Evolutionary conservation across 768 basidiomycete genomes (phyloP).

Genomic region (Hortiboletus flavorubellus): DNA sequence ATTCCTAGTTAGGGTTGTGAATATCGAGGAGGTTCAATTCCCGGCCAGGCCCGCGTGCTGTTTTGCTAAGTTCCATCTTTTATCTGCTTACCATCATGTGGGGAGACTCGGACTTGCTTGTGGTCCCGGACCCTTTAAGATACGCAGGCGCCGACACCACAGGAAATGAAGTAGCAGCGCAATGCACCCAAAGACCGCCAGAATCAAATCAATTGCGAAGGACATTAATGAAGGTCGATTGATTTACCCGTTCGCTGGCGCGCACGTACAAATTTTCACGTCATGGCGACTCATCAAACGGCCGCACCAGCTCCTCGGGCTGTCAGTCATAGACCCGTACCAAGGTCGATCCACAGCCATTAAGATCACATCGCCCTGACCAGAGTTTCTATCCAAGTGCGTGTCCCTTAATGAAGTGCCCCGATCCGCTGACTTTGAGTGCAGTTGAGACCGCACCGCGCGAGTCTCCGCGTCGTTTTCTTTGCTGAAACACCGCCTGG

Average conservation of each 20-base stretch:
- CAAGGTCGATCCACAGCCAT: conserved; percentile 28
- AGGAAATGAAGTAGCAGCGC: conserved; percentile 28
- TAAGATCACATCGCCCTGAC: conserved; percentile 34
- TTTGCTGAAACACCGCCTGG: conserved; percentile 13
- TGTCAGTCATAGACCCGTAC: conserved; percentile 26
- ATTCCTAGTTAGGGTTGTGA: conserved; percentile 55
- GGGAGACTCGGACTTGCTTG: not conserved
- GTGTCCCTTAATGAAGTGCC: conserved; percentile 7
- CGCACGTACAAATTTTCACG: conserved; percentile 39
- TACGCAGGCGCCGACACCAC: conserved; percentile 30
- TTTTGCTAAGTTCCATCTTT: conserved; percentile 7
- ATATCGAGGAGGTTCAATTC: conserved; percentile 82
- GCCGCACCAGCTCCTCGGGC: conserved; percentile 34
- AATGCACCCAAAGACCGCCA: conserved; percentile 8
- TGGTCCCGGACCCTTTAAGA: conserved; percentile 10
- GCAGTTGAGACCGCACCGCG: conserved; percentile 1
- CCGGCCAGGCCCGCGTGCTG: conserved; percentile 56
- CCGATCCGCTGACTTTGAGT: conserved; percentile 10
- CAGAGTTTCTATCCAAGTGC: conserved; percentile 9
- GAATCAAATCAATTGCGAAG: conserved; percentile 13
- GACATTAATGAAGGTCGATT: conserved; percentile 14
- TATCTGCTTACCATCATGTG: not conserved
- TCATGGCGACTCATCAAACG: conserved; percentile 37
- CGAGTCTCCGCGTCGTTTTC: conserved; percentile 1
- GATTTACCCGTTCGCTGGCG: conserved; percentile 14